Base-by-base conservation (phyloP, 306 rosid genomes). In the Glycyrrhiza uralensis region DNA sequence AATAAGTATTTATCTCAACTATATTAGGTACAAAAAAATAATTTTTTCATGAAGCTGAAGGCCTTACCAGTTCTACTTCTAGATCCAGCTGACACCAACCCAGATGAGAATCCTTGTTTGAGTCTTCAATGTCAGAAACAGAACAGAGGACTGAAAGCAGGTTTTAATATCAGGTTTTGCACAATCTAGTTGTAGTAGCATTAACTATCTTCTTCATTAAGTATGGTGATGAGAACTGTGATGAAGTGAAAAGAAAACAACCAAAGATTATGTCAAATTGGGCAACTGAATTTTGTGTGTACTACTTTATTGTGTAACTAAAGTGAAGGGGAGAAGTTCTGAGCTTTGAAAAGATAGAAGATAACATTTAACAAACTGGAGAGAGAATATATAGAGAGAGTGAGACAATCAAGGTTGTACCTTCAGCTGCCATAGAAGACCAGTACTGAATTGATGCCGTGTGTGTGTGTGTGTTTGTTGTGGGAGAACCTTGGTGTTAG, bases 371-470 rank as follows among this genome's bases (percentile, higher is more conserved):
- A 71, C 58, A 74, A 76, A 75, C 32, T 28, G 55, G 23, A 26
- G 55, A 46, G 54, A 66, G 18, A n/a, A n/a, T n/a, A n/a, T n/a
- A n/a, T n/a, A n/a, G n/a, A 74, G 66, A 57, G 38, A 46, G 35
- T 63, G 73, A 17, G 8, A 58, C 62, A 12, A 50, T 74, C 10
- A 41, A 76, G 52, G 76, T 69, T 50, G 82, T 77, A 85, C 96
- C 93, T 90, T 74, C 29, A 80, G 80, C 76, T 74, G 86, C 81
- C 59, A 65, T 47, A 76, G 83, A 79, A 69, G 38, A 76, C 78
- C 64, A 62, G 75, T 30, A 38, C n/a, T 50, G 36, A 19, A 19
- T 3, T 44, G 84, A 69, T 81, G 68, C 75, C 78, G 63, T 71
- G 81, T 74, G 64, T 71, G 49, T 75, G 59, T 68, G 46, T 62